These are phyloP conservation scores for Mycena belliarum DNA, from an alignment of 768 basidiomycete species.

Conservation along the genomic window DNA sequence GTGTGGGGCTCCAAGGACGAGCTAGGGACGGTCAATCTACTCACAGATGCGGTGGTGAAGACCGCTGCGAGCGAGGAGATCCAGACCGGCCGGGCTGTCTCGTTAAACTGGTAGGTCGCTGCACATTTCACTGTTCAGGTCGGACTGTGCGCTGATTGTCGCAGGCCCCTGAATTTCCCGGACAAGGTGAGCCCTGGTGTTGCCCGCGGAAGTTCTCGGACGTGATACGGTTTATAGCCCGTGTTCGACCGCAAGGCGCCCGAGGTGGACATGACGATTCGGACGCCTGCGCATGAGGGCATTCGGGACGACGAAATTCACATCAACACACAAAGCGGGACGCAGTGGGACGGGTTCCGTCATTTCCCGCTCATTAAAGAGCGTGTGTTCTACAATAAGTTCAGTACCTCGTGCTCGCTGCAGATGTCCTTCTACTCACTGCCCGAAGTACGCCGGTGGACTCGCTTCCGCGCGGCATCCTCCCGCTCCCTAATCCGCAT, in stretches of 20 bases:
- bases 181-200: conserved; percentile 43
- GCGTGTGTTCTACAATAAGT: conserved; percentile 67
- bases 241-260: conserved; percentile 57
- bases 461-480: conserved; percentile 44
- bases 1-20: conserved; percentile 69
- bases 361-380: conserved; percentile 58
- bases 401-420: conserved; percentile 4
- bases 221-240: conserved; percentile 40
- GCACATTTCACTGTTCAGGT: not conserved
- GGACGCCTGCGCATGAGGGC: conserved; percentile 10
- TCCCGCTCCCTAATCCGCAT: conserved; percentile 49
- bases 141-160: not conserved
- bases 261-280: conserved; percentile 43
- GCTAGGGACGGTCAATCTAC: conserved; percentile 65
- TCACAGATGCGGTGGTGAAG: conserved; percentile 65
- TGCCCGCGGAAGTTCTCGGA: not conserved
- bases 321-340: conserved; percentile 19
- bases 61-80: conserved; percentile 59
- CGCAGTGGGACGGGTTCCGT: conserved; percentile 60
- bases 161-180: conserved; percentile 69
- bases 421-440: not conserved
- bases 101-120: conserved; percentile 58
- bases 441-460: conserved; percentile 41
- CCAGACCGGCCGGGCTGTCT: conserved; percentile 56
- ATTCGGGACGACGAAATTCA: conserved; percentile 19